Base-by-base conservation (phyloP, 2,329 filamentous ascomycete genomes). In the Aspergillus novoparasiticus region DNA sequence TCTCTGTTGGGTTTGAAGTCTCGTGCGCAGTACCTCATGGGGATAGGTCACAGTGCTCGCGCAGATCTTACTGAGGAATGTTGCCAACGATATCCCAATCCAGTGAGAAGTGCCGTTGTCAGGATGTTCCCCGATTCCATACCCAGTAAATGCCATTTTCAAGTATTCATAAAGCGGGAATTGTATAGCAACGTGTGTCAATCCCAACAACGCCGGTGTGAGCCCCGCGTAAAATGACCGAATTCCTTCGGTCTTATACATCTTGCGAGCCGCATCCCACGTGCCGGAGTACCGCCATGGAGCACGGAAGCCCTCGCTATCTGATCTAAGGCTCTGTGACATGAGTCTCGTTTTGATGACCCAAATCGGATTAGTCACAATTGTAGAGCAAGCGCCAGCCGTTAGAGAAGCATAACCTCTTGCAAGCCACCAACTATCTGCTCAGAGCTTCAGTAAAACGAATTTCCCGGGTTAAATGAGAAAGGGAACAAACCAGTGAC, bases 301-400 rank as follows among this genome's bases (percentile, higher is more conserved):
- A 75, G 82, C 74, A 79, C 82, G 77, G 74, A 79, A 75, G 78
- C 82, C 74, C 76, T 85, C 75, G 73, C 80, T 83, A 36, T 79
- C 84, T 67, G 85, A 82, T 65, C 81, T 83, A 43, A 83, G 78
- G 68, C 86, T 89, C 81, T 98, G 95, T 43, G 95, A 97, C 95
- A 98, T 98, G 71, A 99, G 86, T 69, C 95, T 87, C 56, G 95
- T 99, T 81, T 99, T 99, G 82, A 99, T 97, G 43, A 99, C 95
- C 95, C 95, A 99, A 65, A 99, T 99, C 0, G 95, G 95, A 78
- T 98, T 99, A 28, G 95, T 99, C 66, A 90, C 91, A 66, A 98
- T 85, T 4, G 95, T 99, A 69, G 94, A 97, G 81, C 91, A 97
- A 65, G 89, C 93, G 59, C 95, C 95, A 28, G 94, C 95, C 61